A percentile compares a stretch with the other conserved stretches of the same genome.
phyloP scores from a whole-genome alignment of 331 rosid species.

The Acacia concinna region DNA sequence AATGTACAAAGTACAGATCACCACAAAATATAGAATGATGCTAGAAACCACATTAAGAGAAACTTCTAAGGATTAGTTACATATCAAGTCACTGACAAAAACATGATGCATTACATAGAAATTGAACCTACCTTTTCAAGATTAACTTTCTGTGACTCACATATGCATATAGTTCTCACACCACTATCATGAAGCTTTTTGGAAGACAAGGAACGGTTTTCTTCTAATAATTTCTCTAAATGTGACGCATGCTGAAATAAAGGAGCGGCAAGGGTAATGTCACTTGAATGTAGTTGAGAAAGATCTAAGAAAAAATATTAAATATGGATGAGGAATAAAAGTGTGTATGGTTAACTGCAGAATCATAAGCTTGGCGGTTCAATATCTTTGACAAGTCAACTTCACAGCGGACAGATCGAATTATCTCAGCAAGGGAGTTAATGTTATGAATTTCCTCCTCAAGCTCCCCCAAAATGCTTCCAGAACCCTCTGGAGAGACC shows the following conservation, averaged over 20 bases:
- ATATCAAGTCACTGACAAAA: constrained; percentile 15
- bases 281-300: constrained; percentile 13
- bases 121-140: constrained; percentile 72
- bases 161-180: constrained; percentile 82
- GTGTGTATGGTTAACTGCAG: constrained; percentile 47
- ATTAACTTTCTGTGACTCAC: constrained; percentile 50
- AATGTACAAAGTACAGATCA: not conserved
- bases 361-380: constrained; percentile 73
- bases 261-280: not conserved
- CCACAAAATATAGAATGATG: not conserved
- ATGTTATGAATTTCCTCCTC: constrained; percentile 80
- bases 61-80: constrained; percentile 4
- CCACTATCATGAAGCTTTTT: constrained; percentile 70
- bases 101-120: constrained; percentile 2
- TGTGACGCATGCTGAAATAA: constrained; percentile 63
- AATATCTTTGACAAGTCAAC: constrained; percentile 77
- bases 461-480: constrained; percentile 60
- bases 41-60: constrained; percentile 13
- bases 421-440: constrained; percentile 74
- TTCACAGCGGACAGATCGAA: constrained; percentile 76
- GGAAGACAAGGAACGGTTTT: constrained; percentile 56
- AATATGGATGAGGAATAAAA: constrained; percentile 16
- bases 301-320: not conserved
- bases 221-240: constrained; percentile 71
- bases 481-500: constrained; percentile 75